Conservation (phyloP, 2,329 filamentous ascomycete genomes). For the Didymella pinodella region DNA sequence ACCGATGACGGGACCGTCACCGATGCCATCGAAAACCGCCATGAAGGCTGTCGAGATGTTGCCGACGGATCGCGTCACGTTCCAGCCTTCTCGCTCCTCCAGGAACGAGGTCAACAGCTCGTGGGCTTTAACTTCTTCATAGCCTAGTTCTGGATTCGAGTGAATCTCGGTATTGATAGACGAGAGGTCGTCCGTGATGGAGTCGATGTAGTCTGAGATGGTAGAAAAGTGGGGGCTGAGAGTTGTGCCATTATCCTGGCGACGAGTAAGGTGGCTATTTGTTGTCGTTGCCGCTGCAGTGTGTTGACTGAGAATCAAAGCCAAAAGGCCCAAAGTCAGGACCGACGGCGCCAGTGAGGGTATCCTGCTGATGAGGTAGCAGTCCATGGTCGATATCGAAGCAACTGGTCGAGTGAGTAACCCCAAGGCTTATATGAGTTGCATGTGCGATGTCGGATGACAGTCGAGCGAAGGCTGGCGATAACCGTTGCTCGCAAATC, state of each 20-base stretch:
- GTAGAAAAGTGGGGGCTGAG: conserved; percentile 15
- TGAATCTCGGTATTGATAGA: conserved; percentile 61
- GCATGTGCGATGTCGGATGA: neutral
- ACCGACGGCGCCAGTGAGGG: conserved; percentile 10
- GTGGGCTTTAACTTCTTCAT: conserved; percentile 60
- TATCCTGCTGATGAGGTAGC: conserved; percentile 9
- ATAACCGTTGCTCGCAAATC: neutral
- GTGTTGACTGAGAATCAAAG: conserved; percentile 9
- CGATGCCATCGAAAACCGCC: conserved; percentile 38
- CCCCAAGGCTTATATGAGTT: neutral
- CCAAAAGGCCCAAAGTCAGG: conserved; percentile 10
- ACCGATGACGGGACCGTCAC: conserved; percentile 54
- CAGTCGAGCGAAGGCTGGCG: neutral
- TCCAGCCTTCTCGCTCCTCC: conserved; percentile 42
- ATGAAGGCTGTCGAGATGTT: conserved; percentile 49
- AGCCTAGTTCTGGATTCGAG: conserved; percentile 61
- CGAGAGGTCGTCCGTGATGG: conserved; percentile 47
- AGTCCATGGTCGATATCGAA: neutral
- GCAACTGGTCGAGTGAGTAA: neutral
- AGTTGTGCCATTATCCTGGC: conserved; percentile 19
- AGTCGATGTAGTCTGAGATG: conserved; percentile 27
- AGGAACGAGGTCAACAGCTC: conserved; percentile 60
- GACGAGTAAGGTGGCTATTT: neutral
- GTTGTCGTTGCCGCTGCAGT: neutral
- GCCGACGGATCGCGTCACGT: conserved; percentile 45